phyloP scores from a whole-genome alignment of 2,329 filamentous ascomycete genomes.

The Colletotrichum acutatum region DNA sequence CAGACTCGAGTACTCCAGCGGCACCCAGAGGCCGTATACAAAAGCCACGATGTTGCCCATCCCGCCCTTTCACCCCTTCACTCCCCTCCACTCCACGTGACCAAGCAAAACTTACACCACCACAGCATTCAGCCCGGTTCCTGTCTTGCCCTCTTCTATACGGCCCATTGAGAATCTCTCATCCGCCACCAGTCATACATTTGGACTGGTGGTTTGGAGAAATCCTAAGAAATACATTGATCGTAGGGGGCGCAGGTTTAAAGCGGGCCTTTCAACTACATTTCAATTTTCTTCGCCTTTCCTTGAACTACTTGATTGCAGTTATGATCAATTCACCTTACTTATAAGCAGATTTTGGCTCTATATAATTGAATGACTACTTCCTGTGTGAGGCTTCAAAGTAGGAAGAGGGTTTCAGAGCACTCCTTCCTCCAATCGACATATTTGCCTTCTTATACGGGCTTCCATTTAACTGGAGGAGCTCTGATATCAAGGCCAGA shows the following conservation, averaged over 20 bases:
- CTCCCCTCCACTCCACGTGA: neutral
- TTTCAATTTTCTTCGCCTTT: neutral
- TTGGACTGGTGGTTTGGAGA: neutral
- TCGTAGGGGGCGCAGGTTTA: neutral
- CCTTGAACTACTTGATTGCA: no score
- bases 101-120: neutral
- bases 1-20: no score
- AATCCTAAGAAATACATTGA: neutral
- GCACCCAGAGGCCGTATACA: neutral
- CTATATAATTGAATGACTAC: no score
- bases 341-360: neutral
- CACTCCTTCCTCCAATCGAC: no score
- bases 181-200: neutral
- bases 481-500: no score
- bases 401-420: no score
- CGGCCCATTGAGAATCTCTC: no score
- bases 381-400: no score
- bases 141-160: neutral
- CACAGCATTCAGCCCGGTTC: neutral
- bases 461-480: no score
- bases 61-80: neutral
- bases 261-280: neutral
- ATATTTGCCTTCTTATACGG: no score
- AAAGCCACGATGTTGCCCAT: neutral
- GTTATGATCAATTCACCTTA: neutral